A percentile compares a stretch with the other conserved stretches of the same genome.
Conservation (phyloP, 371 early-diverging fungal species). For the Mucor saturninus region DNA sequence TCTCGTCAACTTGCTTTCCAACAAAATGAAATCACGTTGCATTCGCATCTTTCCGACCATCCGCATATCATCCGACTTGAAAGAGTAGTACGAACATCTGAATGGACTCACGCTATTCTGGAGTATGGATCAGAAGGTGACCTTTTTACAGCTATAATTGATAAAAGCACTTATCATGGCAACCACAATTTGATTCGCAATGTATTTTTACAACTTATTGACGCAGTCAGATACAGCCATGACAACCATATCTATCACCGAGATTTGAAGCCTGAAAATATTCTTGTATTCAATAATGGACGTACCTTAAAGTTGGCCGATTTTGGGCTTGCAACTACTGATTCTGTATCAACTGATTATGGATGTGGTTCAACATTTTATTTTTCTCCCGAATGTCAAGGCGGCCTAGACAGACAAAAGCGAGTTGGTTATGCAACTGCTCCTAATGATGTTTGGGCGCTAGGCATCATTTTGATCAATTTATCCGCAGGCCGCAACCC, state of each 20-base stretch:
- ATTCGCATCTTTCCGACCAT: conserved; percentile 68
- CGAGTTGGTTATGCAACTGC: conserved; percentile 64
- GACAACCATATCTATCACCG: conserved; percentile 66
- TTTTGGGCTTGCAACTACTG: conserved; percentile 91
- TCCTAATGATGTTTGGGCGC: conserved; percentile 86
- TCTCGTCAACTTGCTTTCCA: conserved; percentile 66
- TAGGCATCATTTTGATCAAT: conserved; percentile 84
- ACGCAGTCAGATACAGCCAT: conserved; percentile 67
- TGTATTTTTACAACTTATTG: conserved; percentile 64
- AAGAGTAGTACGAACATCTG: conserved; percentile 63
- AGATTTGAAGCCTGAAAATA: conserved; percentile 79
- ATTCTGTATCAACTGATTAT: conserved; percentile 73
- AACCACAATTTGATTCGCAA: conserved; percentile 56
- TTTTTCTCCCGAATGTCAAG: conserved; percentile 92
- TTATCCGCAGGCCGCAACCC: conserved; percentile 79
- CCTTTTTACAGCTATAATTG: conserved; percentile 70
- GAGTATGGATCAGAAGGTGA: conserved; percentile 76
- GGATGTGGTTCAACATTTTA: conserved; percentile 94
- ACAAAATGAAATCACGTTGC: conserved; percentile 75
- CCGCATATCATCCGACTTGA: conserved; percentile 76
- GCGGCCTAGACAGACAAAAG: conserved; percentile 54
- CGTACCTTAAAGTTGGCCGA: conserved; percentile 83
- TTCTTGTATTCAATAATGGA: conserved; percentile 56
- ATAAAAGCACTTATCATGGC: conserved; percentile 54
- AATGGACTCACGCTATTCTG: conserved; percentile 75